Evolutionary conservation across 2,329 filamentous ascomycete species (phyloP).

Genomic region (Aphanocladium album): DNA sequence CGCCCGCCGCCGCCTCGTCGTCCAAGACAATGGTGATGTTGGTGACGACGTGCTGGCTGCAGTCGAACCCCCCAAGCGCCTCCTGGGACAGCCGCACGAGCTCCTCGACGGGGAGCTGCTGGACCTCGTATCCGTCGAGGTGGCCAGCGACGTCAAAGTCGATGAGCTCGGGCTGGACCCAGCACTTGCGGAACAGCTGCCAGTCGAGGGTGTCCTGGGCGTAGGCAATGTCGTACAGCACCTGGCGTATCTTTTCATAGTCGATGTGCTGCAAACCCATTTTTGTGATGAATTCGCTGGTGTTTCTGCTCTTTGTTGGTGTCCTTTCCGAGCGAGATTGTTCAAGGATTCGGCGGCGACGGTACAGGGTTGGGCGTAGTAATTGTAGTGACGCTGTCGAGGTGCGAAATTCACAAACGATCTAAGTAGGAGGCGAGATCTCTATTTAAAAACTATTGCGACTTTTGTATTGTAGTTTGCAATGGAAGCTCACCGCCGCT

Average conservation of each 20-base stretch:
- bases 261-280: background rate
- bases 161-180: background rate
- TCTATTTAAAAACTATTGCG: no score
- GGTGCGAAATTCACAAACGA: no score
- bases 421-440: no score
- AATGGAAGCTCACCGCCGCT: no score
- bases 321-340: no score
- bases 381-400: no score
- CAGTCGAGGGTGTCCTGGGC: background rate
- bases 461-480: no score
- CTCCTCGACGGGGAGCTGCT: background rate
- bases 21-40: background rate
- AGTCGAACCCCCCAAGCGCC: background rate
- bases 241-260: background rate
- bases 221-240: background rate
- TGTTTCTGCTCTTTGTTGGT: no score
- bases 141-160: background rate
- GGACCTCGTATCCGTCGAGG: background rate
- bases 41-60: background rate
- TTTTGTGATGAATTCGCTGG: background rate
- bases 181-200: background rate
- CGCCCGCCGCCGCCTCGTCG: background rate
- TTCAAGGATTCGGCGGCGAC: no score
- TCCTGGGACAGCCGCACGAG: background rate
- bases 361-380: no score